These are phyloP conservation scores for Hygrocybe coccinea DNA, from an alignment of 768 basidiomycete genomes.

Conservation along the genomic window DNA sequence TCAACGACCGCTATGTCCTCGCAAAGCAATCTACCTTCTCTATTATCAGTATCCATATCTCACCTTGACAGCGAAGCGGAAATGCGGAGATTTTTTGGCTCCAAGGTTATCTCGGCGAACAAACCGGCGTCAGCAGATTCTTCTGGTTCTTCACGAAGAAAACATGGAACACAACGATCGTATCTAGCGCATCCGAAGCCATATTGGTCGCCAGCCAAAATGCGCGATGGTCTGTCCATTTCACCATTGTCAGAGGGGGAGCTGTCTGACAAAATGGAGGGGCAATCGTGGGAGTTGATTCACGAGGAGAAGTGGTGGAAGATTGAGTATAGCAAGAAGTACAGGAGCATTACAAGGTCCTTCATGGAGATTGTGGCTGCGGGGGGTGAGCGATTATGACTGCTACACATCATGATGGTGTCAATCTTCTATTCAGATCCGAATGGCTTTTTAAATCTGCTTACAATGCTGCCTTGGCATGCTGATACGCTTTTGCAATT, in stretches of 20 bases:
- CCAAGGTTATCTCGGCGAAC: conserved; percentile 73
- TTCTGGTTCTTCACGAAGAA: conserved; percentile 35
- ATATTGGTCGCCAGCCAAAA: conserved; percentile 67
- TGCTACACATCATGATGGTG: not conserved
- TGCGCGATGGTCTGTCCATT: conserved; percentile 69
- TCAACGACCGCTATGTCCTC: conserved; percentile 24
- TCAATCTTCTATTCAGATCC: conserved; percentile 48
- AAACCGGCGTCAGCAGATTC: conserved; percentile 35
- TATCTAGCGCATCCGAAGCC: conserved; percentile 72
- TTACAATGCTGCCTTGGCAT: conserved; percentile 84
- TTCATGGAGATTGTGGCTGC: conserved; percentile 79
- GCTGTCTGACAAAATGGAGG: conserved; percentile 35
- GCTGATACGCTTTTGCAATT: conserved; percentile 87
- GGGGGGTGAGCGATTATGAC: conserved; percentile 55
- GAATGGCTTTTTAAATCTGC: conserved; percentile 67
- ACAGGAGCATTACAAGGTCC: conserved; percentile 72
- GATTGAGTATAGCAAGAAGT: conserved; percentile 79
- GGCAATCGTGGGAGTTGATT: conserved; percentile 36
- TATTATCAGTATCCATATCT: conserved; percentile 74
- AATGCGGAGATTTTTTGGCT: conserved; percentile 89
- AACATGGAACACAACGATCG: conserved; percentile 50
- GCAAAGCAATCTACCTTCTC: conserved; percentile 40
- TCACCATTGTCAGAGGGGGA: conserved; percentile 56
- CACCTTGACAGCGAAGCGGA: conserved; percentile 88
- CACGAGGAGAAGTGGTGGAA: conserved; percentile 82